Base-by-base conservation (phyloP, 1,139 yeast species). In the Entelexis paramagnoliae region DNA sequence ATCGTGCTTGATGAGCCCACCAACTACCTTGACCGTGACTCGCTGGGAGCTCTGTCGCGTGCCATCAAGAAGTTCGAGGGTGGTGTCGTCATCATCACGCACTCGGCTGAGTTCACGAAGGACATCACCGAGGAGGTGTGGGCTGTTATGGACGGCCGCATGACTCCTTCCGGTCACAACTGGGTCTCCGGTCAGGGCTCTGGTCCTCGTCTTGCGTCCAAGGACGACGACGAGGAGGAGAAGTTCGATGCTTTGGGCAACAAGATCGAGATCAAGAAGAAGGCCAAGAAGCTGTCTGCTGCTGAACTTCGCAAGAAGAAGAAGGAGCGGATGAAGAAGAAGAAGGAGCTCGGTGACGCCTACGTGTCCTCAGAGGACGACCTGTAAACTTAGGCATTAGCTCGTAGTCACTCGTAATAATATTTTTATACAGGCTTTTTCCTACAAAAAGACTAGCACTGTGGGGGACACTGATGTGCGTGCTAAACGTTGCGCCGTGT, bases 321-420 rank as follows among this genome's bases (percentile, higher is more conserved):
- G 96, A 91, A 91, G 95, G 98, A 91, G 79, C 88, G 98, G 83
- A 89, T 91, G 97, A 87, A 85, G 86, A 91, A 89, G 93, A 91
- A 91, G 96, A 91, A 91, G 95, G 95, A 84, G 75, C 76, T 88
- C 73, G 97, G 97, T 80, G 98, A 91, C 71, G 97, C 94, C 73
- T 91, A 91, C 73, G 96, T 88, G 64, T 89, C 96, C 63, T 84
- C 94, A 63, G 97, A 88, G 67, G 95, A 83, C 54, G 97, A 89
- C 63, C 49, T 57, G 52, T 58, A 58, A 53, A 29, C 34, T n/a
- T 8, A 11, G 30, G 24, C 45, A 17, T 41, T 29, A 19, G 16
- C 7, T 17, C 22, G 43, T 14, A 41, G 24, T 17, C 45, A 41
- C 29, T 30, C 34, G 34, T 41, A 41, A 29, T 41, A 29, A 41